Conservation (phyloP, 208 protist species). For the Tritrichomonas musculus region DNA sequence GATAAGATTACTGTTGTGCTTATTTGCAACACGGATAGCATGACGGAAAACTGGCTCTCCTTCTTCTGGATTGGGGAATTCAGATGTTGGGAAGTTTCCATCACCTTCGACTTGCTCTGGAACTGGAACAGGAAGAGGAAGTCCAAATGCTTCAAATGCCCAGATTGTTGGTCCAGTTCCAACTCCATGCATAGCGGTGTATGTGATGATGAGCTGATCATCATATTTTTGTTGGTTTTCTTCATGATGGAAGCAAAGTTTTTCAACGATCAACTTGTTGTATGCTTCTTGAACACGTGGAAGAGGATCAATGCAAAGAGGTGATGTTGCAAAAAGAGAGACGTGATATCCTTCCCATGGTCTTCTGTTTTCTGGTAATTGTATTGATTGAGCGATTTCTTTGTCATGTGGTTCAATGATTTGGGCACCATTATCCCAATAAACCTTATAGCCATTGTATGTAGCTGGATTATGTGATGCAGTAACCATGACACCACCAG, state of each 20-base stretch:
- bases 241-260: not conserved
- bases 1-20: not conserved
- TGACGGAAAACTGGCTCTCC: not conserved
- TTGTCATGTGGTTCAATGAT: conserved; percentile 31
- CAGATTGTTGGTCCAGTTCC: not conserved
- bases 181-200: conserved; percentile 28
- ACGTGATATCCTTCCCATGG: not conserved
- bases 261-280: not conserved
- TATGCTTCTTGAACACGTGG: not conserved
- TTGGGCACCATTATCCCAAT: conserved; percentile 28
- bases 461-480: conserved; percentile 22
- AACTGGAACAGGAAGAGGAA: conserved; percentile 12
- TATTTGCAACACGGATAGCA: not conserved
- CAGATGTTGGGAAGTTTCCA: conserved; percentile 26
- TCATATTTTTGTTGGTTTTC: not conserved
- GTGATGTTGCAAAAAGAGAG: not conserved
- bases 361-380: not conserved
- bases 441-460: conserved; percentile 29
- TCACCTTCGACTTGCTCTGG: conserved; percentile 26
- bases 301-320: not conserved
- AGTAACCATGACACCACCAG: conserved; percentile 33
- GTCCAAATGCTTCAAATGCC: not conserved
- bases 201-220: not conserved
- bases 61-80: conserved; percentile 32
- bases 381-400: not conserved